Conservation (phyloP, 305 asterid genomes). For the Plantago rigida region DNA sequence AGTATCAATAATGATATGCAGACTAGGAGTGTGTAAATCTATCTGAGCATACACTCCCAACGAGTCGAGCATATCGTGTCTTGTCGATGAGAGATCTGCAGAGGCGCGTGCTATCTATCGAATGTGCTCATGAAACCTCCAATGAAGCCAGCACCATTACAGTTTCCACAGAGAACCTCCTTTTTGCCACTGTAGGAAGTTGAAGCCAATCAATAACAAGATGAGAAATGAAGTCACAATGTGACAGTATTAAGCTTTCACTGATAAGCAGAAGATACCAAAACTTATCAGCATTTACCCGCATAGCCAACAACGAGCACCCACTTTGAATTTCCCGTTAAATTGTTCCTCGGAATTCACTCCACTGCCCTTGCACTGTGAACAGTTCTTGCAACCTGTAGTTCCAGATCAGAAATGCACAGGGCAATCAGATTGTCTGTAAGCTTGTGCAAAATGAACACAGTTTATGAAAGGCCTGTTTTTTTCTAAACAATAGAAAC, state of each 20-base stretch:
- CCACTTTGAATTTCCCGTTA: conserved; percentile 77
- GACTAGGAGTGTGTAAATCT: too few species aligned
- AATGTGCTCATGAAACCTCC: conserved; percentile 75
- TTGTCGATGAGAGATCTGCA: neutral
- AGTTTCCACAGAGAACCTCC: conserved; percentile 69
- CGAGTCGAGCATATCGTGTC: too few species aligned
- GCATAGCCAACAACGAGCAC: conserved; percentile 84
- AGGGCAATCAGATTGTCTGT: neutral
- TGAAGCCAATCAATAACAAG: neutral
- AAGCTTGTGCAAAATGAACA: neutral
- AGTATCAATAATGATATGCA: too few species aligned
- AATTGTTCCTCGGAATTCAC: conserved; percentile 67
- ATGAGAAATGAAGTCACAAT: neutral
- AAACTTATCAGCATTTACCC: conserved; percentile 32
- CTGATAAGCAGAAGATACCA: too few species aligned
- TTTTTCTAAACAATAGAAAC: neutral
- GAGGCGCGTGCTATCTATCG: neutral
- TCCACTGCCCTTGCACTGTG: conserved; percentile 67
- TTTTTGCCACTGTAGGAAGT: conserved; percentile 55
- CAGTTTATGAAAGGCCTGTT: neutral
- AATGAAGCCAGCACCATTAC: conserved; percentile 83
- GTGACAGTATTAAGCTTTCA: neutral
- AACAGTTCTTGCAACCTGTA: conserved; percentile 37
- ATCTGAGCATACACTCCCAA: too few species aligned
- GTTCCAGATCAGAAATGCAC: neutral